Percentiles rank a stretch among this genome's conserved stretches.
These are phyloP conservation scores for Tetrahymena thermophila DNA, from an alignment of 73 alveolate species.

Conservation along the genomic window DNA sequence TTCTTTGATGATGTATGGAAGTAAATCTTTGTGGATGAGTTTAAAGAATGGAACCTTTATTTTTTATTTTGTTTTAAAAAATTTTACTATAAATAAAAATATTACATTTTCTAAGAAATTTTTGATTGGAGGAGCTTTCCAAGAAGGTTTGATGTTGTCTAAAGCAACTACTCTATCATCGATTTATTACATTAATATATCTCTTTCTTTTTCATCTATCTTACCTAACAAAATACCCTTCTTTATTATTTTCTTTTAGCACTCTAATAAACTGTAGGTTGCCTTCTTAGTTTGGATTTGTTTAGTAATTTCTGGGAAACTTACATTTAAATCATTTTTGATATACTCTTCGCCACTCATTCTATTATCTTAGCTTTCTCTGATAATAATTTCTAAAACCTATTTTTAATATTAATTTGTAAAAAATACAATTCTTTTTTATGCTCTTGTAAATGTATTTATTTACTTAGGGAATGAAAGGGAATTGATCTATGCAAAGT, in stretches of 20 bases:
- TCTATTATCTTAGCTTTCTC: constrained; percentile 34
- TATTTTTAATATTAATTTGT: no score
- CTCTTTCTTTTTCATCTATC: constrained; percentile 15
- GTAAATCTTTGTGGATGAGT: not conserved
- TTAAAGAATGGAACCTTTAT: constrained; percentile 12
- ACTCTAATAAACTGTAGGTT: constrained; percentile 22
- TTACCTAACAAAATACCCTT: constrained; percentile 9
- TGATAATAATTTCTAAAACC: not conserved
- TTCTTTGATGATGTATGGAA: not conserved
- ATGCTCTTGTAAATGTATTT: not conserved
- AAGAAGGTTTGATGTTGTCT: constrained; percentile 15
- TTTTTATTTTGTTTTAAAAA: not conserved
- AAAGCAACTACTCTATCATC: constrained; percentile 12
- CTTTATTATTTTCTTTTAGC: constrained; percentile 1
- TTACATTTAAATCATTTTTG: constrained; percentile 25
- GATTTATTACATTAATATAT: constrained; percentile 9
- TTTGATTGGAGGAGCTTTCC: constrained; percentile 19
- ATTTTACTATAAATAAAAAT: not conserved
- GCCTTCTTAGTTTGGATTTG: constrained; percentile 30
- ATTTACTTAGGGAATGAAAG: not conserved
- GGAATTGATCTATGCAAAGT: not conserved
- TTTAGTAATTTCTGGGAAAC: constrained; percentile 26
- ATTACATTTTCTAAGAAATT: not conserved
- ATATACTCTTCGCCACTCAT: constrained; percentile 28
- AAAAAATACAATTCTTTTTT: no score